Conservation (phyloP, 169 alveolate genomes). For the Plasmodium coatneyi region DNA sequence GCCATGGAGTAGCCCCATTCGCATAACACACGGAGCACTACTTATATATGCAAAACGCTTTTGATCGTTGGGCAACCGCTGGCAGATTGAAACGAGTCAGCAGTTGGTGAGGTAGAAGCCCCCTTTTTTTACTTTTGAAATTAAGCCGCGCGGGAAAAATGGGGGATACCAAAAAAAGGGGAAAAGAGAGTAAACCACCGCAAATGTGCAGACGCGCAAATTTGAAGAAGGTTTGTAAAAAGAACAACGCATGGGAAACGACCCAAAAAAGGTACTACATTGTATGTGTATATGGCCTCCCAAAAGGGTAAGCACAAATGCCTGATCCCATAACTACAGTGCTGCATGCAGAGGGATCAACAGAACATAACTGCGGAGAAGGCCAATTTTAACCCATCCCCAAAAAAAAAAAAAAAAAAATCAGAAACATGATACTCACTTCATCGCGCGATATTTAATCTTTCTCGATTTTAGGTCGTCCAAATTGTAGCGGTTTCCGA, state of each 20-base stretch:
- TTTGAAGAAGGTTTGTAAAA: not conserved
- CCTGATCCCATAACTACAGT: not conserved
- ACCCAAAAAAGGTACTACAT: not conserved
- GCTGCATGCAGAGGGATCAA: not conserved
- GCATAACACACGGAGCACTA: not conserved
- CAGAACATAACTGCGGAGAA: not conserved
- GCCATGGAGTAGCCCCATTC: not conserved
- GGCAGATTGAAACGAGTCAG: not conserved
- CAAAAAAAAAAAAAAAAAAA: not conserved
- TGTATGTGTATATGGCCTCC: not conserved
- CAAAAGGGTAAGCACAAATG: not conserved
- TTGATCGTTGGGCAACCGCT: not conserved
- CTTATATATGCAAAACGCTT: not conserved
- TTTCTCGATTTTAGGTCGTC: slow-evolving; percentile 25
- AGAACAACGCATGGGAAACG: not conserved
- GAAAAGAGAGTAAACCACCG: not conserved
- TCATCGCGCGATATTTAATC: slow-evolving; percentile 14
- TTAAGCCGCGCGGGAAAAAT: not conserved
- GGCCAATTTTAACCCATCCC: not conserved
- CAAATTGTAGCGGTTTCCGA: slow-evolving; percentile 38
- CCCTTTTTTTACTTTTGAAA: not conserved
- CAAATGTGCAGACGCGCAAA: not conserved
- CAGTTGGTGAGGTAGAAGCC: not conserved
- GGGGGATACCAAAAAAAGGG: not conserved
- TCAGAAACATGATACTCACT: not conserved